Evolutionary conservation across 805 yeast species (phyloP), one percentile per base, ranked within the genome.

Genomic region (Cyberlindnera euphorbiiphila): DNA sequence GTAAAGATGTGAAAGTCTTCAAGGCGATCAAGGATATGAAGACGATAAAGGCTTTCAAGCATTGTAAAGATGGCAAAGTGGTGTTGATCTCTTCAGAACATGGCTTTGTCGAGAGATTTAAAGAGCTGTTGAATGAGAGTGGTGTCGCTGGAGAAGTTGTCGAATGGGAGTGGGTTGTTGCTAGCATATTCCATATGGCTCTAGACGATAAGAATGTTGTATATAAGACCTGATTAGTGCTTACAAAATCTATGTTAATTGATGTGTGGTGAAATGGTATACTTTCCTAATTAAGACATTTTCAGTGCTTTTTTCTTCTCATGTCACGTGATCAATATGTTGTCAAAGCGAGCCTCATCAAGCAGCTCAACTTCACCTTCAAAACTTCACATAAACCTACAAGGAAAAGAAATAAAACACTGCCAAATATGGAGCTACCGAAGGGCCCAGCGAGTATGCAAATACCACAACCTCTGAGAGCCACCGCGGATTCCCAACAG

Each of bases 111-210:
- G 56, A 53, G 2, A 51, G 51, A 15, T 64, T 64, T 32, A 54
- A 47, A 15, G 40, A 51, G n/a, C 37, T 57, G 15, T 43, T 53
- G 41, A 18, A 43, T 39, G 47, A 51, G 29, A 42, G 43, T 14
- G 33, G 28, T 1, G 25, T 24, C 4, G 29, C 33, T 13, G 43
- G 42, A 5, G 58, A 56, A 10, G 60, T 74, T 2, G 68, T 76
- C 13, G 81, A 75, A 42, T 78, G 84, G 85, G 74, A 77, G 35
- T 76, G 82, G 81, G 71, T 81, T 34, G 75, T 78, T 11, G 58
- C 67, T 40, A 66, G 77, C 32, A 72, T 78, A 0, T 78, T 78
- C 56, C 65, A 63, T 34, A 65, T 70, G 67, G 48, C 56, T n/a
- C 34, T 64, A n/a, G 38, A 37, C 9, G 26, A 32, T 13, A 18